Evolutionary conservation across 202 grass and related monocot species (phyloP).

Genomic region (Elaeis oleifera): DNA sequence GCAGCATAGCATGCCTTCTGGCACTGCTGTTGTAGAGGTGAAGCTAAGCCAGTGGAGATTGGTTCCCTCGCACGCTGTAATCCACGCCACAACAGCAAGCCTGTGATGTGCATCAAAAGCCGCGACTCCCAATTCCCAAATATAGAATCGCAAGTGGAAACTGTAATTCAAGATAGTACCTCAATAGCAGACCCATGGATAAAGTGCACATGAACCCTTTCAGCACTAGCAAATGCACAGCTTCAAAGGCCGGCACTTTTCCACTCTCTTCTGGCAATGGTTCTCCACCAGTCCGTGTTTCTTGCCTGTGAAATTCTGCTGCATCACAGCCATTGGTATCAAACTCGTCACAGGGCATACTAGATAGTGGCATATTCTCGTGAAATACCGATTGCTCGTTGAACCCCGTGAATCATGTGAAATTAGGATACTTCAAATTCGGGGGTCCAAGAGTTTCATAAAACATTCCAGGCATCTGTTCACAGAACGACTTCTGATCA

Average conservation of each 20-base stretch:
- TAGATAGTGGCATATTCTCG: slow-evolving; percentile 77
- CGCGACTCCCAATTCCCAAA: slow-evolving; percentile 87
- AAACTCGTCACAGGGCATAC: slow-evolving; percentile 86
- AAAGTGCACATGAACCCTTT: slow-evolving; percentile 84
- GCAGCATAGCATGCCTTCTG: slow-evolving; percentile 86
- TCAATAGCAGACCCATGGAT: slow-evolving; percentile 86
- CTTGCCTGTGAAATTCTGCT: slow-evolving; percentile 60
- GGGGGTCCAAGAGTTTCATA: too few species aligned
- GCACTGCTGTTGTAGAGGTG: slow-evolving; percentile 52
- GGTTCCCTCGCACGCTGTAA: slow-evolving; percentile 53
- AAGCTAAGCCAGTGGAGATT: slow-evolving; percentile 28
- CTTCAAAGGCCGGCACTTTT: slow-evolving; percentile 78
- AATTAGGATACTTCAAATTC: too few species aligned
- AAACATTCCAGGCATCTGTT: slow-evolving; percentile 24
- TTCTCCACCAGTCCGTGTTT: slow-evolving; percentile 57
- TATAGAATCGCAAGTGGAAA: slow-evolving; percentile 77
- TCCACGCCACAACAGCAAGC: slow-evolving; percentile 86
- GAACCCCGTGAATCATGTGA: too few species aligned
- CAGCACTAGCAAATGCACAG: slow-evolving; percentile 79
- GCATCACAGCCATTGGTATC: slow-evolving; percentile 49
- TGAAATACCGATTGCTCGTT: too few species aligned
- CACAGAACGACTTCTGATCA: slow-evolving; percentile 64
- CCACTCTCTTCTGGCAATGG: slow-evolving; percentile 48
- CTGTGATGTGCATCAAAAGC: slow-evolving; percentile 86
- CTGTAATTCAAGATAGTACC: slow-evolving; percentile 78